Base-by-base conservation (phyloP, 2,329 filamentous ascomycete genomes). In the Fusarium sp. region DNA sequence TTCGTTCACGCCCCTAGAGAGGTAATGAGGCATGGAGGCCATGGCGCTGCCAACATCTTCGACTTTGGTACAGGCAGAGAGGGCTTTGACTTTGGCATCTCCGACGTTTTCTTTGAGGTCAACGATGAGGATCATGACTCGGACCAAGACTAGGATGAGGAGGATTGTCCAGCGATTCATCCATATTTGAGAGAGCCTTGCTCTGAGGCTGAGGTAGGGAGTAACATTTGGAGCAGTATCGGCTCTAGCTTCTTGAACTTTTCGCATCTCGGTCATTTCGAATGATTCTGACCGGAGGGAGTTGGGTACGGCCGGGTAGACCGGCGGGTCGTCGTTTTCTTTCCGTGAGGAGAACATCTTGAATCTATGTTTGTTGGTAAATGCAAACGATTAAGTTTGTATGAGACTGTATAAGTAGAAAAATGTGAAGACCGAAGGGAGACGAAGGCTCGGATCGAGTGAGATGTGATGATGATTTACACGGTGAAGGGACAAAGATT, bases 11-110 rank as follows among this genome's bases (percentile, higher is more conserved):
- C 96, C 96, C 58, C 89, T 86, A 5, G 95, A 93, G 81, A 98
- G 91, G 84, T 98, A 98, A 83, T 98, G 93, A 65, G 96, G 96
- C 95, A 98, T 98, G 42, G 96, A 98, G 44, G 96, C 96, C 94
- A 99, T 96, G 69, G 94, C 89, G 81, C 95, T 98, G 72, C 96
- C 96, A 76, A 97, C 90, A 75, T 94, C 94, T 85, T 99, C 96
- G 54, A 98, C 96, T 81, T 93, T 93, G 66, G 92, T 94, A 83
- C 96, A 99, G 73, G 96, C 95, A 59, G 94, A 92, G 60, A 98
- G 89, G 30, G 96, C 96, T 86, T 98, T 91, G 63, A 85, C 83
- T 81, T 94, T 92, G 54, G 96, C 96, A 64, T 91, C 90, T 61
- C 84, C 89, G 73, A 98, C 89, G 80, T 95, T 91, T 76, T 90